These are phyloP conservation scores for Chlorella sp. DNA, from an alignment of 139 green algal species.

Conservation along the genomic window DNA sequence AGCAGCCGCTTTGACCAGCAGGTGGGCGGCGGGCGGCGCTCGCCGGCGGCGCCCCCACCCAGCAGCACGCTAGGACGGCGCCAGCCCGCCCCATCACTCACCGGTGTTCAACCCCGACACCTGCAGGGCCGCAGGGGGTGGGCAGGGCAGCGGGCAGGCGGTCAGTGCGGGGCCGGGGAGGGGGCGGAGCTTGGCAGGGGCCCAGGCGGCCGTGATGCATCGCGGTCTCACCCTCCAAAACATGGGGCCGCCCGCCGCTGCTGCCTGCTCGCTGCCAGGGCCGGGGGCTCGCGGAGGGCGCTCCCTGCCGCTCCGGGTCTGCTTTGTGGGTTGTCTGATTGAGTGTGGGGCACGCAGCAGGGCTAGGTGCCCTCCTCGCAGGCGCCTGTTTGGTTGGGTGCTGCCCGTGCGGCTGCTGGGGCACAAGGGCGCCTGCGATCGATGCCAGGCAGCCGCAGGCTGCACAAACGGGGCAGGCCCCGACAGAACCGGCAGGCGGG, in stretches of 20 bases:
- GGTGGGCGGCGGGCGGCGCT: neutral
- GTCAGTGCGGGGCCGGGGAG: neutral
- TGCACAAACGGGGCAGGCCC: too few relatives aligned
- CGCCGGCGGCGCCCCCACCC: neutral
- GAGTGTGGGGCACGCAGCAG: too few relatives aligned
- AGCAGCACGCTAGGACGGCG: neutral
- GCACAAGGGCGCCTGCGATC: too few relatives aligned
- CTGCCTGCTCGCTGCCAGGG: too few relatives aligned
- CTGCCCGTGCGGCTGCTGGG: too few relatives aligned
- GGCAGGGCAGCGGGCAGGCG: neutral
- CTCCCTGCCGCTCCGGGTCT: too few relatives aligned
- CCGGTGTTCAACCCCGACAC: constrained; percentile 51
- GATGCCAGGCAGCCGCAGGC: too few relatives aligned
- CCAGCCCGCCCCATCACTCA: neutral
- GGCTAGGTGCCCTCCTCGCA: neutral
- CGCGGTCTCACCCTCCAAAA: constrained; percentile 47
- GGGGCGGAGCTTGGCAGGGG: too few relatives aligned
- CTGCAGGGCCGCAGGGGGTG: constrained; percentile 16
- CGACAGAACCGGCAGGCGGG: too few relatives aligned
- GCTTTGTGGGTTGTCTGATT: too few relatives aligned
- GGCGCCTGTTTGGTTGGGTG: neutral
- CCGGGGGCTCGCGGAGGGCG: too few relatives aligned
- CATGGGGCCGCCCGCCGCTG: constrained; percentile 1
- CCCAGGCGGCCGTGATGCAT: too few relatives aligned
- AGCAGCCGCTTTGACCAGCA: neutral